Evolutionary conservation across 2,329 filamentous ascomycete species (phyloP), one percentile per base, ranked within the genome.

Genomic region (Verticillium dahliae): DNA sequence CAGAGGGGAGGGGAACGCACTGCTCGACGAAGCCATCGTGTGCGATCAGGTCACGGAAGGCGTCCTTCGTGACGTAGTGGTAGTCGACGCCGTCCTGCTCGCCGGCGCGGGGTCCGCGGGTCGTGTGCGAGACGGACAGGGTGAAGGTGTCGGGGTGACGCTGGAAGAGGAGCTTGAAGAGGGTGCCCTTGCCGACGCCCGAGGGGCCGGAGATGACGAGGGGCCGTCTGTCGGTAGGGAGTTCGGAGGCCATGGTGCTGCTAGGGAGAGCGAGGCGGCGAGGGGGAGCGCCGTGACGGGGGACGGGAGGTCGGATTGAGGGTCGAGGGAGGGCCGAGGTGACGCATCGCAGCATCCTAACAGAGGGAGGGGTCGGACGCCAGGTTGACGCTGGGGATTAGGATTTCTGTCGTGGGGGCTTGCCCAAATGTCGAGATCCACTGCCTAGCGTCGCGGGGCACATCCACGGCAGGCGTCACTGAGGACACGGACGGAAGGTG

Each of bases 81-180:
- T 97, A 97, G 75, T 96, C 86, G 52, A 85, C 81, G 70, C 90
- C 92, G 71, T 94, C 75, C 66, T 84, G 70, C 77, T 97, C 93
- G 69, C 89, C 90, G 2, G 83, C 78, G 31, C 93, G 87, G 1
- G 93, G 92, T 1, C 77, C 69, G 41, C 93, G 89, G 34, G 93
- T 97, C 7, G 93, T 97, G 80, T 97, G 89, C 64, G 84, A 85
- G 62, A 88, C 82, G 62, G 84, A 84, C 37, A 85, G 80, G 27
- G 78, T 74, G 69, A 84, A 84, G 66, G 72, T 75, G 61, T 81
- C 76, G 14, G 80, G 80, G 73, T 84, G 78, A 62, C 69, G 68
- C 50, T 82, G 78, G 72, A 92, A 89, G 58, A 94, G 86, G 57
- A 84, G 81, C 70, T 87, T 87, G 74, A 90, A 88, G 64, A 94